These are phyloP conservation scores for Zygotorulaspora chibaensis DNA, from an alignment of 805 yeast genomes.

Conservation along the genomic window DNA sequence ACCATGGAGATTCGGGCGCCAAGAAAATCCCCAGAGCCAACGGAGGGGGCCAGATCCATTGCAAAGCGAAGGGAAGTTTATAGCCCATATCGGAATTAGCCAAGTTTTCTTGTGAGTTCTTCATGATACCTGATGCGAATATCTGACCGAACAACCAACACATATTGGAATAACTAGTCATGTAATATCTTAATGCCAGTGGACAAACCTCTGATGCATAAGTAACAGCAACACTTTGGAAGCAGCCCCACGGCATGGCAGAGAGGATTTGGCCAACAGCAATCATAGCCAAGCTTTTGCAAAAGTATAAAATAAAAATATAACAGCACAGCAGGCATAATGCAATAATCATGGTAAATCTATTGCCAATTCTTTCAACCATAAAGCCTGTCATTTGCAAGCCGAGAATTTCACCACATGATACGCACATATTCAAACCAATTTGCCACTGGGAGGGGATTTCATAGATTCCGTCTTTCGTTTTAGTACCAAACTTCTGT, in stretches of 20 bases:
- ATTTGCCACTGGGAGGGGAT: constrained; percentile 43
- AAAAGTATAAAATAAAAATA: constrained; percentile 46
- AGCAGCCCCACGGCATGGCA: constrained; percentile 53
- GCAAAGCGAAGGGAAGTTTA: constrained; percentile 53
- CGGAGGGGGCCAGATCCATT: constrained; percentile 58
- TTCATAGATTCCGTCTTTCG: constrained; percentile 29
- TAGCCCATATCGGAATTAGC: constrained; percentile 40
- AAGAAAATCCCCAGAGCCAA: constrained; percentile 40
- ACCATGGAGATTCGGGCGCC: constrained; percentile 60
- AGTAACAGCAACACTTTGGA: constrained; percentile 47
- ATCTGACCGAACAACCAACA: constrained; percentile 59
- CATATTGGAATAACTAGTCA: constrained; percentile 47
- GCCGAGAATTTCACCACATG: constrained; percentile 45
- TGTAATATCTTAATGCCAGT: constrained; percentile 44
- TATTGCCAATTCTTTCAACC: constrained; percentile 46
- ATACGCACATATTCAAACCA: constrained; percentile 26
- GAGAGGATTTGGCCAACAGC: constrained; percentile 42
- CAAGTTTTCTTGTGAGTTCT: constrained; percentile 31
- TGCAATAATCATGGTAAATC: constrained; percentile 36
- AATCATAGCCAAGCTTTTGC: constrained; percentile 38
- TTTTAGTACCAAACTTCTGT: constrained; percentile 38
- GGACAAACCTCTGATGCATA: constrained; percentile 59
- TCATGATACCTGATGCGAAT: constrained; percentile 48
- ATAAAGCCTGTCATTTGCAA: constrained; percentile 42
- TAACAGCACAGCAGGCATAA: constrained; percentile 35